A percentile compares a stretch with the other conserved stretches of the same genome.
These are phyloP conservation scores for Parachaetomium inaequale DNA, from an alignment of 495 filamentous ascomycete species.

Conservation along the genomic window DNA sequence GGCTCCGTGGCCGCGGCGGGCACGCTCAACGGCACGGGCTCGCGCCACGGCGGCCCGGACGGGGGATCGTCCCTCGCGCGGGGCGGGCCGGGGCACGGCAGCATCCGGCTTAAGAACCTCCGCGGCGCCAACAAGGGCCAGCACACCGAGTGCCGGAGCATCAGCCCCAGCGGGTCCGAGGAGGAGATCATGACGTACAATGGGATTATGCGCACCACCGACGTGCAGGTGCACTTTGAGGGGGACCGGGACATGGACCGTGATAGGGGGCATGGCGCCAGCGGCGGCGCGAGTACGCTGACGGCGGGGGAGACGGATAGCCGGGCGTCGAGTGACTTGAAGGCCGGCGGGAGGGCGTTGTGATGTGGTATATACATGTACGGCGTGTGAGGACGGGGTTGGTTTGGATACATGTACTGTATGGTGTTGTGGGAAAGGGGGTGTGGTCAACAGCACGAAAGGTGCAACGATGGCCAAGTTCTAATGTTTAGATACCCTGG, in stretches of 20 bases:
- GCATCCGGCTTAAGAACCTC: constrained; percentile 11
- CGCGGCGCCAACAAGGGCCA: background rate
- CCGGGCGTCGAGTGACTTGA: constrained; percentile 8
- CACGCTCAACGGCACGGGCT: background rate
- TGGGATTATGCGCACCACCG: constrained; percentile 18
- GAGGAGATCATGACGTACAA: constrained; percentile 24
- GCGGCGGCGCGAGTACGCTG: background rate
- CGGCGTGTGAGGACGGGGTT: background rate
- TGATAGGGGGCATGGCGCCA: background rate
- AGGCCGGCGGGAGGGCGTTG: background rate
- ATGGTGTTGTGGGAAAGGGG: background rate
- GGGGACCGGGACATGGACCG: background rate
- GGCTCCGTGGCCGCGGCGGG: background rate
- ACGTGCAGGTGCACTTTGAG: constrained; percentile 16
- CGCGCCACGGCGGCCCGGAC: background rate
- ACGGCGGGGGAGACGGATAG: background rate
- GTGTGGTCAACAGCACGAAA: background rate
- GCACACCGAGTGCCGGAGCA: constrained; percentile 15
- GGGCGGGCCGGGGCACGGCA: background rate
- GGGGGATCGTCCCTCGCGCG: background rate
- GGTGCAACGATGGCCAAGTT: too few species aligned
- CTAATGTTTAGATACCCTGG: background rate
- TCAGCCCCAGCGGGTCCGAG: constrained; percentile 15
- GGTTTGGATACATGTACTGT: background rate
- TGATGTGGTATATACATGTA: background rate